These are phyloP conservation scores for Leishmania lainsoni DNA, from an alignment of 208 protist genomes.

Conservation along the genomic window DNA sequence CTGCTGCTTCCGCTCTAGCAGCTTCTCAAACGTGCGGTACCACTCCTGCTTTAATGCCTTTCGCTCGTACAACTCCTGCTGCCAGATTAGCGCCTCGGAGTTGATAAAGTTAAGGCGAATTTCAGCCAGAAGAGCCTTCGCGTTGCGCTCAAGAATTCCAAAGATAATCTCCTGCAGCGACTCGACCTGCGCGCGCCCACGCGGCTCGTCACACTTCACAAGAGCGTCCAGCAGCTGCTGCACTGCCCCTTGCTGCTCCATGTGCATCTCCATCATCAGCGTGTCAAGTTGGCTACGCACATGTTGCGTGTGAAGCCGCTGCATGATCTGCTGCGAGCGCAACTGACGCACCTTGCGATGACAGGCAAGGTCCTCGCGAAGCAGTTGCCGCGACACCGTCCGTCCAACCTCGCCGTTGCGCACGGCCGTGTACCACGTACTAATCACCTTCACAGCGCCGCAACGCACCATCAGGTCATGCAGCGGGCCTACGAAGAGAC, in stretches of 20 bases:
- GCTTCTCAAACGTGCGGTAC: conserved; percentile 24
- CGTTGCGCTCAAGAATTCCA: conserved; percentile 28
- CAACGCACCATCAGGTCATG: conserved; percentile 24
- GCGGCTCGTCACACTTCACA: conserved; percentile 26
- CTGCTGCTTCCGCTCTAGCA: conserved; percentile 39
- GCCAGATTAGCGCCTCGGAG: conserved; percentile 40
- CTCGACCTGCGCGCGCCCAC: conserved; percentile 15
- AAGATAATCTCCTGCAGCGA: conserved; percentile 23
- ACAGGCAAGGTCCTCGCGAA: conserved; percentile 16
- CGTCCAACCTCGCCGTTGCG: conserved; percentile 23
- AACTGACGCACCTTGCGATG: conserved; percentile 22
- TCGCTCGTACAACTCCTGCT: conserved; percentile 54
- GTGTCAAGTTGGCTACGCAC: conserved; percentile 28
- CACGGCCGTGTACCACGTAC: conserved; percentile 22
- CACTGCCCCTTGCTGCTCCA: conserved; percentile 21
- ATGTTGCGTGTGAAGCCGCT: conserved; percentile 30
- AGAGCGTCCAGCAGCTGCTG: conserved; percentile 21
- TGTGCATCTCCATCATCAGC: conserved; percentile 27
- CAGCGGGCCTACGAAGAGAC: conserved; percentile 22
- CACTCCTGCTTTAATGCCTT: conserved; percentile 33
- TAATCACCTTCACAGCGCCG: conserved; percentile 20
- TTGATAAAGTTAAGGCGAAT: conserved; percentile 16
- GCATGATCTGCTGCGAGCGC: conserved; percentile 12
- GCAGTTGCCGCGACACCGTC: conserved; percentile 16
- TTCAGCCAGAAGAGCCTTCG: conserved; percentile 10